A percentile compares a stretch with the other conserved stretches of the same genome.
These are phyloP conservation scores for Infundibulicybe gibba DNA, from an alignment of 768 basidiomycete genomes.

Conservation along the genomic window DNA sequence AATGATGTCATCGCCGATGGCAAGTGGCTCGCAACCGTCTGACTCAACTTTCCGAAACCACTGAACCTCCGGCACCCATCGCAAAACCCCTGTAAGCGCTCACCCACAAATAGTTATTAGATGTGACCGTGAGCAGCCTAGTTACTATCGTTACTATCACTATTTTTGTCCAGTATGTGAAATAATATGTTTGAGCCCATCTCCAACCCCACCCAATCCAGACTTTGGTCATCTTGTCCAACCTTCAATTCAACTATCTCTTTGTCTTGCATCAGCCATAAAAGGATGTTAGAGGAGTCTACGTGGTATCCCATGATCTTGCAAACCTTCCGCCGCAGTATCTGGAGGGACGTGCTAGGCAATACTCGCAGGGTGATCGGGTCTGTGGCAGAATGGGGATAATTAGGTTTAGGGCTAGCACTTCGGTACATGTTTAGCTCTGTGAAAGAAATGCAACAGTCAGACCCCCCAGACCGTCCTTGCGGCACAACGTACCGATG, in stretches of 20 bases:
- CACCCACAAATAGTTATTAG: no score
- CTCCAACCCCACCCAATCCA: conserved; percentile 75
- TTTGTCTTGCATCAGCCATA: conserved; percentile 60
- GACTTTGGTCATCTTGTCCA: conserved; percentile 46
- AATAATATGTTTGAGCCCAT: conserved; percentile 40
- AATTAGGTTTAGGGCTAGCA: not conserved
- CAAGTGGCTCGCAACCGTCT: not conserved
- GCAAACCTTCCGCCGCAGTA: conserved; percentile 60
- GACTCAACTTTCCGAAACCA: not conserved
- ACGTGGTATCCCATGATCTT: conserved; percentile 40
- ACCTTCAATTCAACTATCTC: conserved; percentile 38
- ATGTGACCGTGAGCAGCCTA: not conserved
- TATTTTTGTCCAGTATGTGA: conserved; percentile 11
- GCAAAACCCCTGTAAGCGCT: not conserved
- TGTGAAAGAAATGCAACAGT: conserved; percentile 3
- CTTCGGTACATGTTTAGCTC: conserved; percentile 9
- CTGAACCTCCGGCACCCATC: conserved; percentile 1
- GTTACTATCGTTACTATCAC: not conserved
- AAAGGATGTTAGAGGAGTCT: conserved; percentile 27
- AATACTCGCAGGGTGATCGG: conserved; percentile 50
- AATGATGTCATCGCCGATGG: not conserved
- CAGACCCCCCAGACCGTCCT: not conserved
- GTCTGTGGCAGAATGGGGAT: no score
- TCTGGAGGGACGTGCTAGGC: conserved; percentile 63
- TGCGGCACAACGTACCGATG: conserved; percentile 42